Evolutionary conservation across 768 basidiomycete genomes (phyloP), one percentile per base, ranked within the genome.

Genomic region (Lactarius evosmus): DNA sequence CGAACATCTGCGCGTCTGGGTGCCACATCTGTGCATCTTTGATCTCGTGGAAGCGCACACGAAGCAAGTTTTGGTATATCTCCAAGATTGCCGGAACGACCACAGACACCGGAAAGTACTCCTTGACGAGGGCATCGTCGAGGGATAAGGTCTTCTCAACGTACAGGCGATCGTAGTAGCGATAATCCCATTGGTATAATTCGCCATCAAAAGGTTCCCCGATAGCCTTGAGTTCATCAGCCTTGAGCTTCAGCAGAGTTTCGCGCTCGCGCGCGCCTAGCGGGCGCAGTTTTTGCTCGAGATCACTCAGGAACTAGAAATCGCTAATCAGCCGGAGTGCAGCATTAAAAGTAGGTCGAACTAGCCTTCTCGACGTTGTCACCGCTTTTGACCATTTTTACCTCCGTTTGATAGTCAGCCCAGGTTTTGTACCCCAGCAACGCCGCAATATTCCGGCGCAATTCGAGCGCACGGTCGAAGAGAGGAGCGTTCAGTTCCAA

Each of bases 121-220:
- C 88, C 75, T 94, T 93, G 67, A 95, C 85, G 14, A 87, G 77
- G 66, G 82, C 82, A 67, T 93, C 89, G 65, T 94, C 91, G 36
- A 93, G 80, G 38, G 81, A 78, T 30, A 94, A 78, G 25, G 80
- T 79, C 69, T 82, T 78, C 74, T 93, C 88, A 58, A 87, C 77
- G 70, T 78, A 89, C 71, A 79, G 83, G 66, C 83, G 80, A 71
- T 87, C 85, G 65, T 85, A 89, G 72, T 86, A 87, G 69, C 89
- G 81, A 72, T 92, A 94, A 71, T 94, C 93, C 91, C 91, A 94
- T 59, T 91, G 77, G 70, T 87, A 88, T 71, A 95, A 86, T 70
- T 87, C 76, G 63, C 84, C 83, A 64, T 93, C 88, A 66, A 86
- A 87, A 0, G 83, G 84, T 44, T 84, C 70, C 1, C 83, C 85